Evolutionary conservation across 75 land plant genomes (phyloP).

Genomic region (Picea sitchensis): DNA sequence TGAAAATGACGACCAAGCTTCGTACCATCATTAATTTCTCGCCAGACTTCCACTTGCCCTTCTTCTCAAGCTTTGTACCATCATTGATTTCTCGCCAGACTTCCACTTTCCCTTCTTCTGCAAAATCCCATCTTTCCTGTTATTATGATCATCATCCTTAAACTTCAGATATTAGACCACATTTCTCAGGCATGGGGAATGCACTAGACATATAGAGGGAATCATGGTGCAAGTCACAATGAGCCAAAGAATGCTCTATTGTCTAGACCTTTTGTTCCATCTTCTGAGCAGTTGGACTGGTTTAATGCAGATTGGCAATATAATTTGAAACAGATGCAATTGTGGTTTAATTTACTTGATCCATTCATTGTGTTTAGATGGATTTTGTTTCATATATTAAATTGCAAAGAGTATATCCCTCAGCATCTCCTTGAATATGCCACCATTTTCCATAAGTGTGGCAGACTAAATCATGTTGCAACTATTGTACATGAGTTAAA

Average conservation of each 20-base stretch:
- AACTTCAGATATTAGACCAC: constrained; percentile 85
- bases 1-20: too few species aligned
- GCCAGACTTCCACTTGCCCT: too few species aligned
- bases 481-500: constrained; percentile 37
- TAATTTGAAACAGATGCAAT: constrained; percentile 51
- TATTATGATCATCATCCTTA: constrained; percentile 32
- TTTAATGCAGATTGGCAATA: constrained; percentile 64
- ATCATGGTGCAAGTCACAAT: constrained; percentile 10
- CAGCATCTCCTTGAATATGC: background rate
- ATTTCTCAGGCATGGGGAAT: constrained; percentile 73
- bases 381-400: constrained; percentile 24
- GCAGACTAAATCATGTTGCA: too few species aligned
- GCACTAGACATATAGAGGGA: constrained; percentile 46
- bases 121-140: too few species aligned
- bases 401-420: constrained; percentile 26
- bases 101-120: too few species aligned
- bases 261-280: constrained; percentile 45
- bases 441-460: too few species aligned
- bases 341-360: constrained; percentile 68
- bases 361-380: constrained; percentile 75
- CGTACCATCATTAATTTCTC: too few species aligned
- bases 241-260: background rate
- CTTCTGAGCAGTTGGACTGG: constrained; percentile 40
- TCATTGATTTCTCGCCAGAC: too few species aligned
- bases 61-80: too few species aligned